These are phyloP conservation scores for Peronospora belbahrii DNA, from an alignment of 352 stramenopile genomes.

Conservation along the genomic window DNA sequence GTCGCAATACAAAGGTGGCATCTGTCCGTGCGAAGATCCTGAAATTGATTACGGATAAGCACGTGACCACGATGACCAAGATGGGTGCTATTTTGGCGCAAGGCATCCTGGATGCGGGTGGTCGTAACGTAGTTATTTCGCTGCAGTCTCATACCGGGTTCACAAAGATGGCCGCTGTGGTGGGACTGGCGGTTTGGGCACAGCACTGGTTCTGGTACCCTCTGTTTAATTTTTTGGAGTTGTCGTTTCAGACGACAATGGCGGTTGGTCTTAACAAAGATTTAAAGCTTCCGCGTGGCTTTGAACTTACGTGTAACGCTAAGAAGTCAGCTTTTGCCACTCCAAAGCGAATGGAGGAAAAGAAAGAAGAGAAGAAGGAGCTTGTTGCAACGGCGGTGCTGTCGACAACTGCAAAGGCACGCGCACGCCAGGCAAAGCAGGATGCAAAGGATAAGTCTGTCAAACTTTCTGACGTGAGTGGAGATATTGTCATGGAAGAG, in stretches of 20 bases:
- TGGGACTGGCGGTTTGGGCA: constrained; percentile 94
- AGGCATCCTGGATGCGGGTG: constrained; percentile 96
- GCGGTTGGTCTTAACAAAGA: constrained; percentile 97
- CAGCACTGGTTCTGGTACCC: constrained; percentile 99
- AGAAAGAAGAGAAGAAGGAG: constrained; percentile 99
- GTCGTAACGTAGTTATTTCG: constrained; percentile 94
- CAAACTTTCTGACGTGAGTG: constrained; percentile 38
- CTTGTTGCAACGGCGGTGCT: constrained; percentile 95
- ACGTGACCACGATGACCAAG: constrained; percentile 98
- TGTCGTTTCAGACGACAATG: constrained; percentile 94
- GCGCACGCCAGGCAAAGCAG: constrained; percentile 89
- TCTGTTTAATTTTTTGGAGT: constrained; percentile 96
- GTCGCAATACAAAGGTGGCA: constrained; percentile 75
- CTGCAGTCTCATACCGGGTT: constrained; percentile 95
- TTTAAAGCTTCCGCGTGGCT: constrained; percentile 95
- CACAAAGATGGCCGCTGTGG: constrained; percentile 95
- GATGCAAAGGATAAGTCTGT: constrained; percentile 77
- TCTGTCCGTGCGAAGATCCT: constrained; percentile 81
- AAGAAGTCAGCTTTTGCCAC: constrained; percentile 96
- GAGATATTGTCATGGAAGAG: constrained; percentile 46
- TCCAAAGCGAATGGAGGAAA: constrained; percentile 96
- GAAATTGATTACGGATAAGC: constrained; percentile 94
- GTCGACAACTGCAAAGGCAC: constrained; percentile 96
- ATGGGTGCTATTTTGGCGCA: constrained; percentile 97
- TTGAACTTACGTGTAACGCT: constrained; percentile 89